Evolutionary conservation across 2,329 filamentous ascomycete species (phyloP).

Genomic region (Colletotrichum sojae): DNA sequence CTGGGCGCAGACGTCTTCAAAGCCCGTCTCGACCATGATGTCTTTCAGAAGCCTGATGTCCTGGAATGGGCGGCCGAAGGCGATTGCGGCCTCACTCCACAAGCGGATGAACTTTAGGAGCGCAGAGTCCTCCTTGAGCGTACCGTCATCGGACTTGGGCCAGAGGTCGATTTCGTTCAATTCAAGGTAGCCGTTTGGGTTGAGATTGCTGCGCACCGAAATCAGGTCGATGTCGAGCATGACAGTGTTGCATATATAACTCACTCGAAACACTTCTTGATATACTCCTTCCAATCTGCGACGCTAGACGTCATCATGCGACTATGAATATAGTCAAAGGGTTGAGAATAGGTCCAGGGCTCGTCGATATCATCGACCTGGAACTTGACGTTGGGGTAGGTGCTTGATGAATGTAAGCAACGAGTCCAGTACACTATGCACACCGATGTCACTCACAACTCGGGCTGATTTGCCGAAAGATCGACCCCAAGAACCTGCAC

Average conservation of each 20-base stretch:
- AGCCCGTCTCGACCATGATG: constrained; percentile 65
- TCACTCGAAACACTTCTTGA: constrained; percentile 52
- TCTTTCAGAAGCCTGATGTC: constrained; percentile 48
- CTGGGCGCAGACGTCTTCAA: constrained; percentile 64
- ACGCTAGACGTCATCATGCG: constrained; percentile 55
- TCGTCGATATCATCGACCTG: constrained; percentile 59
- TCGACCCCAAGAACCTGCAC: constrained; percentile 54
- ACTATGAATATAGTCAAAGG: constrained; percentile 58
- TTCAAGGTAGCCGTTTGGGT: constrained; percentile 60
- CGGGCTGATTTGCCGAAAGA: constrained; percentile 57
- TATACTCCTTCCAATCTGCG: constrained; percentile 51
- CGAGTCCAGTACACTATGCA: neutral
- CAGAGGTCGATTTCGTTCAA: constrained; percentile 58
- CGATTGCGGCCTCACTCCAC: constrained; percentile 48
- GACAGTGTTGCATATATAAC: neutral
- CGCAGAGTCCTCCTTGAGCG: constrained; percentile 44
- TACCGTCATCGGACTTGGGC: constrained; percentile 59
- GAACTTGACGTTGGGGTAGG: constrained; percentile 64
- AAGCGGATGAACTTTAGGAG: constrained; percentile 49
- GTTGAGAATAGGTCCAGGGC: constrained; percentile 53
- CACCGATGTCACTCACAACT: constrained; percentile 45
- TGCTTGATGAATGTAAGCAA: constrained; percentile 45
- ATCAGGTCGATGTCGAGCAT: neutral
- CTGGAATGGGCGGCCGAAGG: constrained; percentile 46
- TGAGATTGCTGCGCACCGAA: constrained; percentile 47